These are phyloP conservation scores for Colletotrichum sp. DNA, from an alignment of 2,329 filamentous ascomycete genomes.

Conservation along the genomic window DNA sequence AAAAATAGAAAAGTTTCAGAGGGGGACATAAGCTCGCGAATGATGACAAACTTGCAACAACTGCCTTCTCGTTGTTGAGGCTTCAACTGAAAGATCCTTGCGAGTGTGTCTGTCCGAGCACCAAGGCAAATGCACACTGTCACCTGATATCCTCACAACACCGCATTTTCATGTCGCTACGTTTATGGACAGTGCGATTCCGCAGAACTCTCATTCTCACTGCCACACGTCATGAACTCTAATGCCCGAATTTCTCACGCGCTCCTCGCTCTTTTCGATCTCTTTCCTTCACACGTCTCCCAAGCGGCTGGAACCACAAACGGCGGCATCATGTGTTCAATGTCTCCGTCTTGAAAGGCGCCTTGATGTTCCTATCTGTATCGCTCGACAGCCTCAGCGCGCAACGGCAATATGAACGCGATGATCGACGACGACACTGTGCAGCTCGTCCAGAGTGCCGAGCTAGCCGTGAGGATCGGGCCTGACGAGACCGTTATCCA, in stretches of 20 bases:
- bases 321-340: background rate
- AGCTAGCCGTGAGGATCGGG: background rate
- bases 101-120: background rate
- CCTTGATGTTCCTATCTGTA: background rate
- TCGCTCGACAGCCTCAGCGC: background rate
- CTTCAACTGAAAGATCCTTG: background rate
- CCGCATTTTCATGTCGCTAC: background rate
- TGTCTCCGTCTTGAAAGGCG: background rate
- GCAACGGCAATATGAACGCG: background rate
- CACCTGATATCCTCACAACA: background rate
- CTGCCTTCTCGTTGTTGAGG: background rate
- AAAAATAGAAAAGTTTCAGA: background rate
- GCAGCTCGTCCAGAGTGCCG: background rate
- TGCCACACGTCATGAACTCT: constrained; percentile 1
- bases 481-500: constrained; percentile 1
- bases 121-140: background rate
- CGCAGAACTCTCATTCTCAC: background rate
- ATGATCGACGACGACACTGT: background rate
- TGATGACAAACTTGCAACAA: background rate
- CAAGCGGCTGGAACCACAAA: background rate
- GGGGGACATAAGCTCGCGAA: background rate
- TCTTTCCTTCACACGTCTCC: background rate
- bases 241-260: background rate
- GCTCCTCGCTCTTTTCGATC: background rate
- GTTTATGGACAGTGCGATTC: background rate